Evolutionary conservation across 345 rosid species (phyloP).

Genomic region (Erysimum cheiranthoides): DNA sequence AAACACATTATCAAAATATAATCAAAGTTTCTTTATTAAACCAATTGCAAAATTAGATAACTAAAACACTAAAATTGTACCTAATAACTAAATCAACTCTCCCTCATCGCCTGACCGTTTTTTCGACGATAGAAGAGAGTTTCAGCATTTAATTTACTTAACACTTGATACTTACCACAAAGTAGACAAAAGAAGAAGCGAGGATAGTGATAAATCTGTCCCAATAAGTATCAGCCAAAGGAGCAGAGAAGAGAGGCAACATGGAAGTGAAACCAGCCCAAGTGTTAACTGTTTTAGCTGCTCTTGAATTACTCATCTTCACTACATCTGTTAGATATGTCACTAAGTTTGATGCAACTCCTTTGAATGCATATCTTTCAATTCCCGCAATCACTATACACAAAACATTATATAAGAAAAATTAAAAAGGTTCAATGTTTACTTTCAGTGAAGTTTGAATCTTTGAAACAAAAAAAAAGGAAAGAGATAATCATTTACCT

Average conservation of each 20-base stretch:
- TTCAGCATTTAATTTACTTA: neutral
- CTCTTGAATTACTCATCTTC: conserved; percentile 85
- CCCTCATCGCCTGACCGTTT: neutral
- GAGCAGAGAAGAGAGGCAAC: conserved; percentile 81
- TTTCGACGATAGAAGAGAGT: neutral
- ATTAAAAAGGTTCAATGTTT: neutral
- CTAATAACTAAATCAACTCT: neutral
- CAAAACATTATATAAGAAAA: neutral
- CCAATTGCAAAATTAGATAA: neutral
- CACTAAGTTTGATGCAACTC: conserved; percentile 92
- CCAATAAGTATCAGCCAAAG: conserved; percentile 84
- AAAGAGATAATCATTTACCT: conserved; percentile 23
- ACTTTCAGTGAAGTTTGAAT: conserved; percentile 6
- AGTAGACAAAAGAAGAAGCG: conserved; percentile 74
- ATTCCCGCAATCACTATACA: conserved; percentile 72
- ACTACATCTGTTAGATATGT: conserved; percentile 87
- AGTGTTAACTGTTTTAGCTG: conserved; percentile 86
- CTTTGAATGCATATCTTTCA: conserved; percentile 98
- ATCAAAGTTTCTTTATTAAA: neutral
- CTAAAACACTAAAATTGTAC: neutral
- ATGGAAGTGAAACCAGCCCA: conserved; percentile 97
- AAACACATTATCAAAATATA: conserved; percentile 13
- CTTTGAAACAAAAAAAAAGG: conserved; percentile 1
- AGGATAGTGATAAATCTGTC: conserved; percentile 74
- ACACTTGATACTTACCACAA: conserved; percentile 55